Base-by-base conservation (phyloP, 345 rosid genomes). In the Passiflora organensis region DNA sequence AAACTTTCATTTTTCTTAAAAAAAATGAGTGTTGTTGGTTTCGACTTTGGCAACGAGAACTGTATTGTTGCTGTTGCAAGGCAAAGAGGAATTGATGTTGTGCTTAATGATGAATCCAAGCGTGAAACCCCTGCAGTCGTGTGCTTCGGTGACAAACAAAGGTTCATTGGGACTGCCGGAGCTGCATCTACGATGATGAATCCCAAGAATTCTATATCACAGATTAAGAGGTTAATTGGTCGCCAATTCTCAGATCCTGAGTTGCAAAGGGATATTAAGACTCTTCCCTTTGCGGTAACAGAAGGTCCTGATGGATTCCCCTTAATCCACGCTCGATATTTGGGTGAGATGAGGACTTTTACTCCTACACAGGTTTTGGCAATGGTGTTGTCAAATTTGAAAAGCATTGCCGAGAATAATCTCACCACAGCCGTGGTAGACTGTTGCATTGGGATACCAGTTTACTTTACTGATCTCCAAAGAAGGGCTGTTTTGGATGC, bases 401-500 rank as follows among this genome's bases (percentile, higher is more conserved):
- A 93, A 68, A 64, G 69, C 42, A 93, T 93, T 43, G 97, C 95
- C 18, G 91, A 93, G 86, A 80, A 70, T 75, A 93, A 93, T 58
- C 52, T 89, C 60, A 84, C 79, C 61, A 75, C 95, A 3, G 95
- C 97, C 13, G 97, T 89, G 23, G 94, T 80, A 10, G 99, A 93
- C 64, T 93, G 99, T 63, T 86, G 94, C 71, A 84, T 93, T 38
- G 99, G 97, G 5, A 89, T 93, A 68, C 99, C 99, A 2, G 87
- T 78, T 51, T 89, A 86, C 67, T 93, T 89, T 38, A 86, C 97
- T 0, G 99, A 93, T 38, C 83, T 93, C 16, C 95, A 89, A 68
- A 76, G 99, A 55, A 84, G 99, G 64, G 97, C 99, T 25, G 91
- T 89, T 58, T 51, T 93, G 50, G 94, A 93, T 74, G 99, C 97